phyloP scores from a whole-genome alignment of 352 stramenopile genomes.

The Sclerospora graminicola region DNA sequence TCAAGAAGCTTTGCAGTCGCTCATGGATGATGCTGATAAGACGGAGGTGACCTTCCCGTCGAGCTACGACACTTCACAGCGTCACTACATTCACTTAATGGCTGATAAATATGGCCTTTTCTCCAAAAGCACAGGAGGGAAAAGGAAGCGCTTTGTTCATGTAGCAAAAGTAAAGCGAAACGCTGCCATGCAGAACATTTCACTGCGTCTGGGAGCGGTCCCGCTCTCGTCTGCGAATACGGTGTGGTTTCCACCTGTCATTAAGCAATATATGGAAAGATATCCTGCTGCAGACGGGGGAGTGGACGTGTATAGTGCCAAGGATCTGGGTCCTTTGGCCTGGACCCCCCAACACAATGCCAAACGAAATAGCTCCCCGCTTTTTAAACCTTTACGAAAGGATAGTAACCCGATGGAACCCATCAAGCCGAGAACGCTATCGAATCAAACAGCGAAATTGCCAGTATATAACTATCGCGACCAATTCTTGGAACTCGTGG shows the following conservation, averaged over 20 bases:
- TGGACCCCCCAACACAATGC: slow-evolving; percentile 8
- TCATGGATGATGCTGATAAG: slow-evolving; percentile 46
- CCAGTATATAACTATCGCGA: slow-evolving; percentile 52
- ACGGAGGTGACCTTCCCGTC: slow-evolving; percentile 59
- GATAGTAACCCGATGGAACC: not conserved
- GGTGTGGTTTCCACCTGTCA: slow-evolving; percentile 30
- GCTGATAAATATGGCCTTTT: slow-evolving; percentile 76
- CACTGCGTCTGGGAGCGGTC: slow-evolving; percentile 33
- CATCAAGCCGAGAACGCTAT: slow-evolving; percentile 12
- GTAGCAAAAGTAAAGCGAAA: slow-evolving; percentile 80
- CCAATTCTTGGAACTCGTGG: slow-evolving; percentile 52
- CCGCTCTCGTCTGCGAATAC: slow-evolving; percentile 20
- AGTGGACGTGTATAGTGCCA: slow-evolving; percentile 23
- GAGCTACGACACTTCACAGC: slow-evolving; percentile 65
- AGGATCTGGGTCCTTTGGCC: slow-evolving; percentile 9
- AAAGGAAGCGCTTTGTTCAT: slow-evolving; percentile 52
- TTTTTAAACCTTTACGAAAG: slow-evolving; percentile 36
- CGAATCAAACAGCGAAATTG: slow-evolving; percentile 23
- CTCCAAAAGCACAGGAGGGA: slow-evolving; percentile 74
- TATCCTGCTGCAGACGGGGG: slow-evolving; percentile 20
- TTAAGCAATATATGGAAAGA: slow-evolving; percentile 33
- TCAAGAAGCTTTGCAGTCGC: slow-evolving; percentile 41
- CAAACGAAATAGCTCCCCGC: slow-evolving; percentile 6
- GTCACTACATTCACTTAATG: slow-evolving; percentile 70
- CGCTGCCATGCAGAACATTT: slow-evolving; percentile 63